Evolutionary conservation across 208 protist species (phyloP), one percentile per base, ranked within the genome.

Genomic region (Blastocrithidia nonstop): DNA sequence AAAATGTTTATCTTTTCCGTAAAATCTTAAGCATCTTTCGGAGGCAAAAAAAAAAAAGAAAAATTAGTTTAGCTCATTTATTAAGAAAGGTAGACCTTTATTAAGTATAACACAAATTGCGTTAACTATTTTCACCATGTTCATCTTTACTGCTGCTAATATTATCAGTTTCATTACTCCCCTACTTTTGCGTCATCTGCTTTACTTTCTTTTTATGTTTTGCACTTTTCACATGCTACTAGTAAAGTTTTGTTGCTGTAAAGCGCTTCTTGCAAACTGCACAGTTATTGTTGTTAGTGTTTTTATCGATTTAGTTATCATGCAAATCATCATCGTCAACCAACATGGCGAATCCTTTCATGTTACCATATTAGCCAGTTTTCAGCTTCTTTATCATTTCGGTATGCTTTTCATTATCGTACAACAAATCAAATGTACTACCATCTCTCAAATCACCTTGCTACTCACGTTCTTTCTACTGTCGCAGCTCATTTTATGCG

Each of bases 131-230:
- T 11, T 35, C 29, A n/a, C 29, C 29, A n/a, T 35, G 11, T 11
- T 3, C 39, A 4, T 8, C n/a, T 26, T 53, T 17, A 22, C 17
- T 44, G 9, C 7, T 42, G 16, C n/a, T 23, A 6, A 27, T 27
- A 13, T 6, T 33, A 6, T 33, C 41, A 25, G 15, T 16, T n/a
- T 53, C 71, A 33, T 66, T 61, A 8, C 86, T 72, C 8, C 66
- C 76, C 21, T 76, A 74, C 45, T 93, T 93, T 0, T 70, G 61
- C 0, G 77, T 62, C 4, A 89, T 52, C 44, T 93, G 79, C 61
- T 84, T 82, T 45, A 91, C 42, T 61, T 81, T 86, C 17, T 77
- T 73, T 50, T 85, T 90, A 50, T 94, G 86, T 50, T 94, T 94
- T 42, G 57, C 77, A 50, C 81, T 91, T 45, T 81, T 71, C 21